Percentiles rank a stretch among this genome's conserved stretches.
phyloP scores from a whole-genome alignment of 805 yeast genomes.

The Teunomyces lycoperdinae region DNA sequence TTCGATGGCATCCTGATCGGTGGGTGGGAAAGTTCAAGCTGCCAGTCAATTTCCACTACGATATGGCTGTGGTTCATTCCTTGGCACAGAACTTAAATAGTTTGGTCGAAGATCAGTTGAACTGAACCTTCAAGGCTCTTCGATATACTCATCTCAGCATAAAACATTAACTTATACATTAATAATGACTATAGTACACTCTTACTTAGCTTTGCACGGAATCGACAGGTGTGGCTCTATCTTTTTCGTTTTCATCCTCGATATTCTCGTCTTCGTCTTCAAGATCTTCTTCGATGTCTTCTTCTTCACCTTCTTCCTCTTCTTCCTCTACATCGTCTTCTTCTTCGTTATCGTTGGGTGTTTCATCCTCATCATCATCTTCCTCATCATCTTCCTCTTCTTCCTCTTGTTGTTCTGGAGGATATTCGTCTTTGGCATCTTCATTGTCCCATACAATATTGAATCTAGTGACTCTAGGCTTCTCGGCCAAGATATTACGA shows the following conservation, averaged over 20 bases:
- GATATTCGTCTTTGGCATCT: constrained; percentile 61
- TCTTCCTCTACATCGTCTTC: constrained; percentile 14
- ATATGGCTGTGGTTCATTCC: constrained; percentile 25
- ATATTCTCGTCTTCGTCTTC: constrained; percentile 24
- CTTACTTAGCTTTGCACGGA: constrained; percentile 6
- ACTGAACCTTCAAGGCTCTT: background rate
- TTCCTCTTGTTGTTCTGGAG: constrained; percentile 66
- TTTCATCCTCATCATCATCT: constrained; percentile 26
- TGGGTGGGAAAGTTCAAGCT: constrained; percentile 36
- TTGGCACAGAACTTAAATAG: constrained; percentile 32
- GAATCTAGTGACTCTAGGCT: constrained; percentile 95
- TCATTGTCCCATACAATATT: constrained; percentile 94
- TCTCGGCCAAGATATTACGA: constrained; percentile 91
- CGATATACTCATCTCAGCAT: background rate
- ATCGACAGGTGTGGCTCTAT: constrained; percentile 15
- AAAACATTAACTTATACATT: background rate
- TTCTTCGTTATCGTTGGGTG: constrained; percentile 16
- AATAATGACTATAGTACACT: background rate
- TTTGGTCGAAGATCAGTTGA: constrained; percentile 16
- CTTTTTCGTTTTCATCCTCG: constrained; percentile 17
- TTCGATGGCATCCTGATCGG: constrained; percentile 73
- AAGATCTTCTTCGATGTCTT: constrained; percentile 21
- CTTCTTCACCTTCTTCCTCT: constrained; percentile 8
- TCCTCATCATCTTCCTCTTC: constrained; percentile 42
- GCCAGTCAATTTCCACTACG: constrained; percentile 12